Conservation (phyloP, 2,329 filamentous ascomycete genomes). For the Grosmannia clavigera region DNA sequence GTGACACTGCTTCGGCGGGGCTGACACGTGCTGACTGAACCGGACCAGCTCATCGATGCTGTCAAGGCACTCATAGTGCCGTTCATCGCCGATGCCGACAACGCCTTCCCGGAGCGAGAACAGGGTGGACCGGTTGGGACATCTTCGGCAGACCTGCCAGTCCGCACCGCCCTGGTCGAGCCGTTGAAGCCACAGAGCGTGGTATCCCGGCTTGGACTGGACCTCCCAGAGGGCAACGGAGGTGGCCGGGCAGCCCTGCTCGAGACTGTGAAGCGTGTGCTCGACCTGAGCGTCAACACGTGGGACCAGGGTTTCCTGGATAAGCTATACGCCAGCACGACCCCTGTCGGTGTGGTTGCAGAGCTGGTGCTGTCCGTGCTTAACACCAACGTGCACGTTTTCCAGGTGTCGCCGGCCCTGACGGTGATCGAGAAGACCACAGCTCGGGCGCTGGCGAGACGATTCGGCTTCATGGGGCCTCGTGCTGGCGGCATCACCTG, state of each 20-base stretch:
- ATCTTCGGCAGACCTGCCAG: conserved; percentile 23
- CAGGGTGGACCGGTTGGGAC: conserved; percentile 36
- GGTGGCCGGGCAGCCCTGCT: conserved; percentile 63
- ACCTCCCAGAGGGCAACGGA: conserved; percentile 43
- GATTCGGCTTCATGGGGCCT: conserved; percentile 66
- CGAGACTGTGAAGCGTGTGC: conserved; percentile 53
- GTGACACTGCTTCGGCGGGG: not conserved
- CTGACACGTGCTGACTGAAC: not conserved
- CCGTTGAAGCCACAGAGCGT: conserved; percentile 46
- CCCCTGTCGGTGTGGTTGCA: conserved; percentile 70
- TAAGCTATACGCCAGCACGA: conserved; percentile 86
- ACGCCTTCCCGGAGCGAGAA: conserved; percentile 39
- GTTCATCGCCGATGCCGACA: conserved; percentile 59
- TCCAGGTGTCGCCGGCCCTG: conserved; percentile 81
- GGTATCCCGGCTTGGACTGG: conserved; percentile 40
- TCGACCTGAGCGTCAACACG: conserved; percentile 90
- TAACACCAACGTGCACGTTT: conserved; percentile 93
- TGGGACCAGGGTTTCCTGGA: conserved; percentile 96
- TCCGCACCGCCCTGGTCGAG: conserved; percentile 50
- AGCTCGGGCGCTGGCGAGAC: conserved; percentile 54
- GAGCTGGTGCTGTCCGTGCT: conserved; percentile 75
- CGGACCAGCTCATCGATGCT: conserved; percentile 49
- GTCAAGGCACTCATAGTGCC: conserved; percentile 57
- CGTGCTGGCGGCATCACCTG: conserved; percentile 63
- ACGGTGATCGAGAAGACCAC: conserved; percentile 82